Base-by-base conservation (phyloP, 306 rosid species). In the Ammopiptanthus mongolicus region DNA sequence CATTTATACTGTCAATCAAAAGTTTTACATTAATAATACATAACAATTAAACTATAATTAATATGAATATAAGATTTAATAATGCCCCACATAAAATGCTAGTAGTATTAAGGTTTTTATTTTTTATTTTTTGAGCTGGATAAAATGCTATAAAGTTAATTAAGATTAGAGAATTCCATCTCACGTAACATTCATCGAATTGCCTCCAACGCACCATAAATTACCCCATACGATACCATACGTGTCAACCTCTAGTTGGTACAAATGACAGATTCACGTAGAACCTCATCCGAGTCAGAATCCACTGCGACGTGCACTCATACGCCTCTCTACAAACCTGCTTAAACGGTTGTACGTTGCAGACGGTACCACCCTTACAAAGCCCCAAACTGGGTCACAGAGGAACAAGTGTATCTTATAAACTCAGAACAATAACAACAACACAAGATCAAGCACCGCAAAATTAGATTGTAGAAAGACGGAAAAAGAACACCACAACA, bases 311-410 rank as follows among this genome's bases (percentile, higher is more conserved):
- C 65, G 9, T 28, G 78, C 39, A 36, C 23, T 3, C 12, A 0
- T 68, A 46, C 28, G 19, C 64, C 69, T 4, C 19, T 41, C 25
- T 3, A 39, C 5, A 33, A 19, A 69, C 62, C 57, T 1, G 50
- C 52, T 55, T 44, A 28, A 47, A 15, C 48, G 76, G 83, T 60
- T 68, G 65, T 52, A 78, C 52, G 18, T 52, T 22, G 13, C 15
- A 39, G 73, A 78, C 69, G n/a, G 46, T 18, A 51, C 37, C 69
- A 58, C 80, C 76, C 75, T 82, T 57, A 3, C 17, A 64, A 82
- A 42, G 67, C 58, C 64, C 66, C 60, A 51, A 68, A 74, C 15
- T 36, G 77, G 51, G 61, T 56, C 60, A 5, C 17, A 67, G 1
- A 47, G n/a, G 15, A 3, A 56, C 4, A 5, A 13, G 63, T 58